phyloP scores from a whole-genome alignment of 306 rosid genomes.

The Quercus ilex region DNA sequence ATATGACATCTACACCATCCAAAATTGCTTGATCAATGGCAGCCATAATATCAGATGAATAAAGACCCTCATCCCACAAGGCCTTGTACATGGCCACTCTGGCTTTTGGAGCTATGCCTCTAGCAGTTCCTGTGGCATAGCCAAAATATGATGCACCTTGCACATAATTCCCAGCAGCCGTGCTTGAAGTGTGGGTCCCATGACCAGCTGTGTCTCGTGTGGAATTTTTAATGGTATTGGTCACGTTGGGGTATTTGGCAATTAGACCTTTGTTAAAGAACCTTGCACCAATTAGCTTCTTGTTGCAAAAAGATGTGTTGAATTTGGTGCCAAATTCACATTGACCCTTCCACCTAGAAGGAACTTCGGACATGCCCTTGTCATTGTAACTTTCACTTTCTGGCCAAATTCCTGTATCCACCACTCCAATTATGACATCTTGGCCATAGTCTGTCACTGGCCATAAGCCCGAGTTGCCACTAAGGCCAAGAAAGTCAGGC shows the following conservation, averaged over 20 bases:
- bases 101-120: conserved; percentile 58
- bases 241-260: conserved; percentile 31
- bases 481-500: conserved; percentile 58
- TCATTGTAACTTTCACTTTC: conserved; percentile 67
- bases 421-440: conserved; percentile 58
- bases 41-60: conserved; percentile 52
- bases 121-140: conserved; percentile 52
- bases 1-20: conserved; percentile 74
- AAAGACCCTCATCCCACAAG: conserved; percentile 42
- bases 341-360: conserved; percentile 67
- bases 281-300: conserved; percentile 72
- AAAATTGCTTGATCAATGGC: conserved; percentile 66
- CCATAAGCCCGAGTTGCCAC: conserved; percentile 43
- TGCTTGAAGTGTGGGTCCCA: conserved; percentile 77
- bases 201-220: conserved; percentile 69
- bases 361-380: conserved; percentile 40
- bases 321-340: conserved; percentile 35
- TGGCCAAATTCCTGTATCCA: conserved; percentile 80
- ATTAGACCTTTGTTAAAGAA: conserved; percentile 63
- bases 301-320: conserved; percentile 56
- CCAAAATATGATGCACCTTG: conserved; percentile 54
- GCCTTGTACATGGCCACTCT: conserved; percentile 74
- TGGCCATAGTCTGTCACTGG: conserved; percentile 43
- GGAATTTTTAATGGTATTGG: conserved; percentile 31
- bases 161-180: conserved; percentile 55